Conservation (phyloP, 441 rosid genomes). For the Metrosideros polymorpha region DNA sequence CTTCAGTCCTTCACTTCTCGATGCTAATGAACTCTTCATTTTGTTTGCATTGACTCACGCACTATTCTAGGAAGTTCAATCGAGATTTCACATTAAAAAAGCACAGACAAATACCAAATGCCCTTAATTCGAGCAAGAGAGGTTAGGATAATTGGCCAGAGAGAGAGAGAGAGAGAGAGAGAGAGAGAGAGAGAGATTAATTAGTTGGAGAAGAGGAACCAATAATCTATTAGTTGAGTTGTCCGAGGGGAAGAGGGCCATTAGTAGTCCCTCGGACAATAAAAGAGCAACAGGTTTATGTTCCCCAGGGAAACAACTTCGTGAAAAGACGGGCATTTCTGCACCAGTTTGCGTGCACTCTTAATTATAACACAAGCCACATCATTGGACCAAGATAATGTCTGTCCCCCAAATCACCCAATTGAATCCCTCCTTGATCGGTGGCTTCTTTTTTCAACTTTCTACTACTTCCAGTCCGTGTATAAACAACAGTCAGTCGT, state of each 20-base stretch:
- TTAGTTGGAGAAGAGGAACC: neutral
- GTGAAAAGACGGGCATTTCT: neutral
- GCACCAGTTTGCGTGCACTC: neutral
- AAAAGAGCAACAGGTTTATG: neutral
- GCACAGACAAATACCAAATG: neutral
- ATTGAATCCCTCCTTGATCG: neutral
- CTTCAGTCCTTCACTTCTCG: neutral
- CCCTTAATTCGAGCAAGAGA: neutral
- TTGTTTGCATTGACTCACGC: neutral
- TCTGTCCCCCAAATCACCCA: neutral
- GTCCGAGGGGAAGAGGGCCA: neutral
- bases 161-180: neutral
- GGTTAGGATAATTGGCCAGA: neutral
- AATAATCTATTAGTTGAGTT: neutral
- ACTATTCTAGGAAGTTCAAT: neutral
- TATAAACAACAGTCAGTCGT: neutral
- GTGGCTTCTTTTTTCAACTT: neutral
- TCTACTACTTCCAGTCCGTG: neutral
- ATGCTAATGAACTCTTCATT: neutral
- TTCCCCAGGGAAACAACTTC: neutral
- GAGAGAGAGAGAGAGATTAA: neutral
- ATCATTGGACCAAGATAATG: neutral
- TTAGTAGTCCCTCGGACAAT: neutral
- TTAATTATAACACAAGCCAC: neutral
- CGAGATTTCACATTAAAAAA: neutral